Conservation (phyloP, 2,329 filamentous ascomycete genomes). For the Pseudofabraea citricarpa region DNA sequence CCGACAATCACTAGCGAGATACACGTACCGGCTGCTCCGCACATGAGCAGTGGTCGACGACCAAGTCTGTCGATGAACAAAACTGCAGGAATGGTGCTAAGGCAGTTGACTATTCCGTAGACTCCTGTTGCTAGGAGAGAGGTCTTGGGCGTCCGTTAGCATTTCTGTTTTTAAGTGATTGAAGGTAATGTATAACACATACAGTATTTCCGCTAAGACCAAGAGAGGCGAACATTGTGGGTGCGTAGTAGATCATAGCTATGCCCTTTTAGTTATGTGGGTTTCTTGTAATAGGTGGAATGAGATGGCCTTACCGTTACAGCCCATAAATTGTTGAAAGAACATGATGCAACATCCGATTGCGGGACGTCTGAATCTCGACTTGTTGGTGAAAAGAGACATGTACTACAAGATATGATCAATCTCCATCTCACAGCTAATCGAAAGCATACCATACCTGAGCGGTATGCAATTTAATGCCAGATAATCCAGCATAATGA, state of each 20-base stretch:
- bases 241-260: conserved; percentile 34
- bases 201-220: conserved; percentile 36
- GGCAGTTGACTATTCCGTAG: conserved; percentile 49
- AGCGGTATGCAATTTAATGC: conserved; percentile 9
- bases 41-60: conserved; percentile 34
- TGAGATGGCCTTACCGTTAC: conserved; percentile 7
- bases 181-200: not conserved
- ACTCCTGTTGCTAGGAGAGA: conserved; percentile 53
- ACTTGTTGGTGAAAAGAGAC: conserved; percentile 12
- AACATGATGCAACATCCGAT: conserved; percentile 23
- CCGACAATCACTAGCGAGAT: conserved; percentile 52
- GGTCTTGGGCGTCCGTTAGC: conserved; percentile 10
- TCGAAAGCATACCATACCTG: conserved; percentile 1
- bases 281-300: not conserved
- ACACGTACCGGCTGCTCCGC: conserved; percentile 44
- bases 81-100: conserved; percentile 35
- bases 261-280: not conserved
- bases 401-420: conserved; percentile 8
- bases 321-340: conserved; percentile 28
- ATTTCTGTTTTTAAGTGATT: not conserved
- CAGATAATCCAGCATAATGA: conserved; percentile 36
- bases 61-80: conserved; percentile 26
- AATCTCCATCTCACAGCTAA: not conserved
- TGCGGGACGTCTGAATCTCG: conserved; percentile 14
- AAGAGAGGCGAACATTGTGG: conserved; percentile 39